phyloP scores from a whole-genome alignment of 2,329 filamentous ascomycete species.

The Chrysoporthe puriensis region DNA sequence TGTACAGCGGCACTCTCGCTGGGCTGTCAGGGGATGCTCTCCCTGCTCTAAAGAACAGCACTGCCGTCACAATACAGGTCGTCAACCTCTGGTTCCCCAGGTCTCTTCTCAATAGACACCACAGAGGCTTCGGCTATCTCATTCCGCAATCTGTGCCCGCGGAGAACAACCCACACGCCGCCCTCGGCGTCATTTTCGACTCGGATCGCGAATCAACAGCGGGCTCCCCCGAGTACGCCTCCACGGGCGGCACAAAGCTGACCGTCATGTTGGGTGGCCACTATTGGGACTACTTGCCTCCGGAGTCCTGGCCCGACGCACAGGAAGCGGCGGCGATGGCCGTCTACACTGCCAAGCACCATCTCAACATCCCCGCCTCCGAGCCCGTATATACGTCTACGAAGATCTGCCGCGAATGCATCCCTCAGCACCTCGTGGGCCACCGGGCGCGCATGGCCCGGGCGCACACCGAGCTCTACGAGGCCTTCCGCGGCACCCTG shows the following conservation, averaged over 20 bases:
- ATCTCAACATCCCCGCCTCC: conserved; percentile 69
- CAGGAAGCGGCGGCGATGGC: conserved; percentile 73
- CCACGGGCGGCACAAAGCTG: conserved; percentile 71
- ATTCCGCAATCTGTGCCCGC: conserved; percentile 67
- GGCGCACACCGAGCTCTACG: conserved; percentile 58
- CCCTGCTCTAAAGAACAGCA: conserved; percentile 53
- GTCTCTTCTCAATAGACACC: conserved; percentile 61
- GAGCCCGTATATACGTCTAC: conserved; percentile 59
- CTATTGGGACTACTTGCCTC: conserved; percentile 70
- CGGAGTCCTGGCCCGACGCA: conserved; percentile 60
- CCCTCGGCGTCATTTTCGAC: conserved; percentile 90
- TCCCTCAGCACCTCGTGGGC: conserved; percentile 87
- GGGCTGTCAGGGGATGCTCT: conserved; percentile 43
- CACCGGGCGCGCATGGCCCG: conserved; percentile 66
- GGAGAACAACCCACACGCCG: conserved; percentile 39
- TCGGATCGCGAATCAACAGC: conserved; percentile 57
- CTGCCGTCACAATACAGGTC: conserved; percentile 81
- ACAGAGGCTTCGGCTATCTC: conserved; percentile 86
- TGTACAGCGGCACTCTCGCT: conserved; percentile 54
- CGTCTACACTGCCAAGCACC: conserved; percentile 68
- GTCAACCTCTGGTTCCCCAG: conserved; percentile 85
- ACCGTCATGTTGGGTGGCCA: conserved; percentile 96
- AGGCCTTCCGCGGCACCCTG: conserved; percentile 64
- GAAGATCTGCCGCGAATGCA: conserved; percentile 68
- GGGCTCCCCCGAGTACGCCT: conserved; percentile 29